Conservation (phyloP, 2,329 filamentous ascomycete genomes). For the Pezicula neosporulosa region DNA sequence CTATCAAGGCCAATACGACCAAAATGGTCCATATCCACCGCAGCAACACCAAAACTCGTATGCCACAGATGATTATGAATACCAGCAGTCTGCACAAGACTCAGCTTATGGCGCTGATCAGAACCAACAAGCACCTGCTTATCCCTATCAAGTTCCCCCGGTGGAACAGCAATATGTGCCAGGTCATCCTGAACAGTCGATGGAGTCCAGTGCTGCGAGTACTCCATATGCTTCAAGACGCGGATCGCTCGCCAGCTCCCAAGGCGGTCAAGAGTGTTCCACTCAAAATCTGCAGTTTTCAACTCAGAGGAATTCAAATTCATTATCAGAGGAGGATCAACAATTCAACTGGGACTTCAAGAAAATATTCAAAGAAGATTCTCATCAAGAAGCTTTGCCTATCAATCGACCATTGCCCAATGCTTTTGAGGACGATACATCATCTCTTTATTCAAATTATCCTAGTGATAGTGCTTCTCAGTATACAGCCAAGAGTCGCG, state of each 20-base stretch:
- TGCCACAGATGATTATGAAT: constrained; percentile 1
- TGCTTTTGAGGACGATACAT: constrained; percentile 40
- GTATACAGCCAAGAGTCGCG: constrained; percentile 40
- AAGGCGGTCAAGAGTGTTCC: constrained; percentile 1
- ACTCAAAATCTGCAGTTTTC: background rate
- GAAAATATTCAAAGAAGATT: constrained; percentile 34
- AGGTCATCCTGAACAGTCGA: background rate
- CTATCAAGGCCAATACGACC: constrained; percentile 10
- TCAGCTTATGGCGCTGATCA: constrained; percentile 10
- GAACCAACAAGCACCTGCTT: constrained; percentile 8
- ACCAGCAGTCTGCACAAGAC: constrained; percentile 9
- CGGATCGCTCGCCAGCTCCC: constrained; percentile 1
- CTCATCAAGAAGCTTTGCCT: constrained; percentile 38
- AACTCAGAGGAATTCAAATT: background rate
- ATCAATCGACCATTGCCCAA: constrained; percentile 42
- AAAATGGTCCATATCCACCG: constrained; percentile 10
- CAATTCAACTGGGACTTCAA: constrained; percentile 37
- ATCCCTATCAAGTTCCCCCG: constrained; percentile 1
- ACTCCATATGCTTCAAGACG: constrained; percentile 9
- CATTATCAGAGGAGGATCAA: constrained; percentile 12
- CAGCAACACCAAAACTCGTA: constrained; percentile 6
- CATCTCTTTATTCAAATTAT: constrained; percentile 42
- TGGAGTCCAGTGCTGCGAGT: constrained; percentile 12
- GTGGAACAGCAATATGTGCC: background rate
- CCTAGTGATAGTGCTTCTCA: constrained; percentile 40